phyloP scores from a whole-genome alignment of 306 rosid genomes.

The Vigna reflexopilosa region DNA sequence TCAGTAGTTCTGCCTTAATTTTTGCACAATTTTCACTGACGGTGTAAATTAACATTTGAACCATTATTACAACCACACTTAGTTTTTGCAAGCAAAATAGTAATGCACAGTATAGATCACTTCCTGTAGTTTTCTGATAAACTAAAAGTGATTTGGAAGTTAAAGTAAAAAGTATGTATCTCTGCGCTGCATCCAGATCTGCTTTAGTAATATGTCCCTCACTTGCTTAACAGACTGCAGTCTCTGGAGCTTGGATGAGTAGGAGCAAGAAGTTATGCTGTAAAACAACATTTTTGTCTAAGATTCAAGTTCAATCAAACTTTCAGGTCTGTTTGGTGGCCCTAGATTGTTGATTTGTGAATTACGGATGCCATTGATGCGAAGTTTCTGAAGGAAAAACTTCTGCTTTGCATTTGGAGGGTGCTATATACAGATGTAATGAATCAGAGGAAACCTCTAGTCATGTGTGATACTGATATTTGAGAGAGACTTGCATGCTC shows the following conservation, averaged over 20 bases:
- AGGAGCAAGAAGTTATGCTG: constrained; percentile 39
- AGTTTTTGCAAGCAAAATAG: constrained; percentile 7
- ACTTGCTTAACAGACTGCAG: constrained; percentile 52
- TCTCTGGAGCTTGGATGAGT: constrained; percentile 17
- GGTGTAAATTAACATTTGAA: constrained; percentile 21
- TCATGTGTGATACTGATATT: neutral
- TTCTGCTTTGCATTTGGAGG: neutral
- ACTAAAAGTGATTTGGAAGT: constrained; percentile 41
- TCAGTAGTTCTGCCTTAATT: constrained; percentile 9
- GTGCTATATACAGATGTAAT: constrained; percentile 26
- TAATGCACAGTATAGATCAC: constrained; percentile 28
- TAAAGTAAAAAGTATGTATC: constrained; percentile 30
- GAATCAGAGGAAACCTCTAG: constrained; percentile 26
- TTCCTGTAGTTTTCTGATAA: constrained; percentile 31
- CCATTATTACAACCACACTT: constrained; percentile 23
- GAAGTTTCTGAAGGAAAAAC: neutral
- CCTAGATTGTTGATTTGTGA: neutral
- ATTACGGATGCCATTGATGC: neutral
- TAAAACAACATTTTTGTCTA: constrained; percentile 35
- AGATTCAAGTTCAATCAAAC: constrained; percentile 41
- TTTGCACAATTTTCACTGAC: constrained; percentile 27
- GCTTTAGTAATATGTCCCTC: constrained; percentile 45
- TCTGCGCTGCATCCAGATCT: constrained; percentile 19
- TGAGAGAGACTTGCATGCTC: constrained; percentile 27
- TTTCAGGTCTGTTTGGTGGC: constrained; percentile 20